Evolutionary conservation across 345 rosid species (phyloP).

Genomic region (Arabidopsis arenosa): DNA sequence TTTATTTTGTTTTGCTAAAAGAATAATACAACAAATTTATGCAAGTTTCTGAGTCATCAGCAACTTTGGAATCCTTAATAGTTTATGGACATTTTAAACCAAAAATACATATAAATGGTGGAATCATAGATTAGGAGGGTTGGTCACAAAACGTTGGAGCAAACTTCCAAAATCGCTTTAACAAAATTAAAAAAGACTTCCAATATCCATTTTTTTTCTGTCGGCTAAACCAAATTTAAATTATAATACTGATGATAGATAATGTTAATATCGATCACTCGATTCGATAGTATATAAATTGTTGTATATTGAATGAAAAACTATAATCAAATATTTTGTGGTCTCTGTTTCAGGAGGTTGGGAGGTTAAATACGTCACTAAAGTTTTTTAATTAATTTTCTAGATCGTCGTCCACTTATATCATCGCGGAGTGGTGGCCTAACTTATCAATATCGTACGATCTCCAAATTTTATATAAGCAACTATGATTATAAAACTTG

Average conservation of each 20-base stretch:
- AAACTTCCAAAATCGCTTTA: constrained; percentile 10
- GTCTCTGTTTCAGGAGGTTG: constrained; percentile 18
- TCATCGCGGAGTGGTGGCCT: constrained; percentile 44
- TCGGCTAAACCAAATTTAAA: background rate
- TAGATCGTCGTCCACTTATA: constrained; percentile 36
- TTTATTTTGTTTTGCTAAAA: background rate
- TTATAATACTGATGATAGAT: background rate
- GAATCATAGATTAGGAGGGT: constrained; percentile 8
- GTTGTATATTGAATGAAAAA: background rate
- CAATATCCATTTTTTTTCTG: background rate
- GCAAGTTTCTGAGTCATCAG: constrained; percentile 39
- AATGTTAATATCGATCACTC: constrained; percentile 1
- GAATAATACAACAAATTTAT: constrained; percentile 2
- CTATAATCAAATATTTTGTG: constrained; percentile 12
- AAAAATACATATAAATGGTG: constrained; percentile 12
- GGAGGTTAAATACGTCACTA: constrained; percentile 24
- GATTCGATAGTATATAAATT: background rate
- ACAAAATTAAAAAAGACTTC: background rate
- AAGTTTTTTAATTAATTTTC: constrained; percentile 4
- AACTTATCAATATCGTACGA: constrained; percentile 40
- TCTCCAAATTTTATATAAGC: constrained; percentile 33
- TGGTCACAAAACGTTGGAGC: constrained; percentile 35
- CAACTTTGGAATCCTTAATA: constrained; percentile 33
- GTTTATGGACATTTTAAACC: constrained; percentile 16
- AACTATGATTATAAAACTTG: constrained; percentile 21